Evolutionary conservation across 2,329 filamentous ascomycete species (phyloP), one percentile per base, ranked within the genome.

Genomic region (Colletotrichum chrysophilum): DNA sequence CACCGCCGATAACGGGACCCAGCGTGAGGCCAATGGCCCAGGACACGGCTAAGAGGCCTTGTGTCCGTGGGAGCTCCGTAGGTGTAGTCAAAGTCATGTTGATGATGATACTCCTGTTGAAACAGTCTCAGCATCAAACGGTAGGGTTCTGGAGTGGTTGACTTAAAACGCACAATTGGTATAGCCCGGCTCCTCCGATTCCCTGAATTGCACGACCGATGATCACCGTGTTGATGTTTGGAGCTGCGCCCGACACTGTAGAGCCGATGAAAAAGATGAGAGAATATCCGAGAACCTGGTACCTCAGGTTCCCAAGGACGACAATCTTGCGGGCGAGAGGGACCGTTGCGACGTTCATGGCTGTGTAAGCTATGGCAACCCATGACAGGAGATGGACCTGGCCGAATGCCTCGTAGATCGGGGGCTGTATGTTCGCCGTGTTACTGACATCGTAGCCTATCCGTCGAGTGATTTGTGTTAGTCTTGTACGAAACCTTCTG

Each of bases 391-490:
- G 79, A 43, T 85, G 81, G 48, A 87, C 82, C 13, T 82, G 78
- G 7, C 83, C 82, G 60, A 86, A 85, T 26, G 88, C 89, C 68
- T 88, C 84, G 80, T 93, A 92, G 65, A 93, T 88, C 5, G 89
- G 90, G 10, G 84, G 84, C 80, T 92, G 92, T 64, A 90, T 88
- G 77, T 91, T 89, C 9, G 90, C 88, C 21, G 88, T 86, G 70
- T 88, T 86, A 76, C 84, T 85, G 9, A 86, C 81, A 75, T 87
- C 85, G 78, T 86, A 87, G 21, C 85, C 85, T 86, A 2, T 13
- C 7, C 3, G 32, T 7, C 0, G 14, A 14, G 28, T 4, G 26
- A 18, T 28, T 2, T n/a, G 7, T 6, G 9, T 61, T 3, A 28
- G n/a, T 30, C 1, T n/a, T 32, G 9, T 10, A 21, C 26, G 16